Base-by-base conservation (phyloP, 2,329 filamentous ascomycete genomes). In the Calonectria pseudoreteaudii region DNA sequence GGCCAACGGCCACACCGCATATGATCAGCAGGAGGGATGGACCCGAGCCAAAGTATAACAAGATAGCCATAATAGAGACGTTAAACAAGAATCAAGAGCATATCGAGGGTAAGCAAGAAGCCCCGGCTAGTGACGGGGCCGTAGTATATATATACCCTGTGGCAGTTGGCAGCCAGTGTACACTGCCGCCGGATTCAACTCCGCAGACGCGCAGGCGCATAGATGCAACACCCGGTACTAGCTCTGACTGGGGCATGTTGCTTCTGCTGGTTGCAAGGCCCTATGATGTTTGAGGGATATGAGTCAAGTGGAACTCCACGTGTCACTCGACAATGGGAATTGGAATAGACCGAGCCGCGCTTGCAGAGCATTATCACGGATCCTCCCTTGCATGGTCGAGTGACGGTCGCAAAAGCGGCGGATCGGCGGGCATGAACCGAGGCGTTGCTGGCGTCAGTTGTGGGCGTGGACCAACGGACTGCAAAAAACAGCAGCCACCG, bases 241-340 rank as follows among this genome's bases (percentile, higher is more conserved):
- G 68, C 47, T 56, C 14, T 9, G 49, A 38, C 47, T 70, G 58
- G n/a, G 67, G 58, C 34, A 64, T 65, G n/a, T 23, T 52, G 56
- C 53, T 50, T 6, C 34, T 20, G 36, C 47, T 64, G 49, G 68
- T 41, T 53, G 47, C 26, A 66, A 34, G 47, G 28, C 38, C 68
- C 58, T 56, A 52, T 56, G n/a, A 52, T 70, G 58, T 65, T 56
- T 70, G 68, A 56, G 60, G 36, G 36, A 70, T 66, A 62, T 65
- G 49, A 70, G 58, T 47, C 68, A 53, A 65, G 68, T 70, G 68
- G 49, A 70, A 70, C 68, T 65, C 68, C 68, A 70, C 58, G 68
- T 70, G 68, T 70, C 68, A 65, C 60, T 70, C 49, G 67, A 66
- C 58, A 53, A 65, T 65, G 36, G 68, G 36, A 50, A 70, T 56